Conservation (phyloP, 2,329 filamentous ascomycete genomes). For the Endothia cerciana region DNA sequence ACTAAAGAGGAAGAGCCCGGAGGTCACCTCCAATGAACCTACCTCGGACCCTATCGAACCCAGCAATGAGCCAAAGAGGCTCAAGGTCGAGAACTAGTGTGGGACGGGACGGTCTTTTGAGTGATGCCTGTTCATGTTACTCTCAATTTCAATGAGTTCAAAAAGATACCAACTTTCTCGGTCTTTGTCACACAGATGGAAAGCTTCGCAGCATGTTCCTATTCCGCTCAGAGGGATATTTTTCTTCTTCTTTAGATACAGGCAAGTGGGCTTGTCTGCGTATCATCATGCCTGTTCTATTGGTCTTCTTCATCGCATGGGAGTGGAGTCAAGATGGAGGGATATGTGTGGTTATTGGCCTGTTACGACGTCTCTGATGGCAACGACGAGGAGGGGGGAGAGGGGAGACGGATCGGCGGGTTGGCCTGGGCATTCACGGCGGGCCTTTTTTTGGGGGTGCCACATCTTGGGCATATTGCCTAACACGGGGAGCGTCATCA, state of each 20-base stretch:
- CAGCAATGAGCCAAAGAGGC: constrained; percentile 54
- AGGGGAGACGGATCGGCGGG: neutral
- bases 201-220: constrained; percentile 24
- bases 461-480: neutral
- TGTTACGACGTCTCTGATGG: constrained; percentile 10
- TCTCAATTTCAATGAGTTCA: constrained; percentile 19
- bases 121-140: neutral
- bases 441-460: neutral
- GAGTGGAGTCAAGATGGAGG: neutral
- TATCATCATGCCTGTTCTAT: neutral
- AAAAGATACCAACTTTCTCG: constrained; percentile 22
- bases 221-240: neutral
- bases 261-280: neutral
- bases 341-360: neutral
- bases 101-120: neutral
- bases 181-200: constrained; percentile 23
- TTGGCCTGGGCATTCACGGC: neutral
- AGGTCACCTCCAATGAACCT: constrained; percentile 47
- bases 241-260: too few species aligned
- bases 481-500: neutral
- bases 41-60: constrained; percentile 47
- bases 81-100: constrained; percentile 52
- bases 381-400: neutral
- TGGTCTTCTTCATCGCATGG: neutral
- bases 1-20: constrained; percentile 62